Base-by-base conservation (phyloP, 495 filamentous ascomycete genomes). In the Haplographium delicatum region DNA sequence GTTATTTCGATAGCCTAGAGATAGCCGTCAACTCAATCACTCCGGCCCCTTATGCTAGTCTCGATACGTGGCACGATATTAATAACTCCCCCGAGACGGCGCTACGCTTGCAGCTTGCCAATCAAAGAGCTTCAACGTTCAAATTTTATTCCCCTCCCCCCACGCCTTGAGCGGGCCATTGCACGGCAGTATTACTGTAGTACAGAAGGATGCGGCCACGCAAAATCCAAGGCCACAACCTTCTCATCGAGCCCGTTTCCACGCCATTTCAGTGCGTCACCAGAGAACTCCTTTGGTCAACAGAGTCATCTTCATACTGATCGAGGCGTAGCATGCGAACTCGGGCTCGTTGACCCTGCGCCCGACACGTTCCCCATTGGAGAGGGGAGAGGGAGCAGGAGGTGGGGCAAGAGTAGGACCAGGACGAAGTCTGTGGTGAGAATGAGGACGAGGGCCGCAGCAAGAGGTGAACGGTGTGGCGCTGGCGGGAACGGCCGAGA, bases 1-100 rank as follows among this genome's bases (percentile, higher is more conserved):
- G 31, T 13, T 20, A 50, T 56, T 42, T 53, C 42, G 37, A 51
- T 44, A 43, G 34, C 35, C 27, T 23, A 38, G 46, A 44, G 27
- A 50, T 35, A 15, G 30, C 37, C 20, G 25, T 50, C 24, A 34
- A 50, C 37, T 50, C 46, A 22, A 56, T n/a, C 41, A 50, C 25
- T 50, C 46, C 31, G 27, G 42, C 42, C 42, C 34, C 18, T 50
- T 11, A 46, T 34, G 18, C 2, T 9, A 51, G 33, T 52, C 20
- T 19, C 26, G 22, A 57, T 53, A 19, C 13, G 34, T 53, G 23
- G 54, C 44, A 58, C 30, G 44, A 58, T 53, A 58, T 58, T 53
- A 34, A 58, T 58, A 24, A 58, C 54, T 49, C 50, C 28, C 53
- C 26, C 25, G 34, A 51, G 47, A 47, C 15, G 19, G 37, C 28